These are phyloP conservation scores for Lachancea cidri DNA, from an alignment of 805 yeast genomes.

Conservation along the genomic window DNA sequence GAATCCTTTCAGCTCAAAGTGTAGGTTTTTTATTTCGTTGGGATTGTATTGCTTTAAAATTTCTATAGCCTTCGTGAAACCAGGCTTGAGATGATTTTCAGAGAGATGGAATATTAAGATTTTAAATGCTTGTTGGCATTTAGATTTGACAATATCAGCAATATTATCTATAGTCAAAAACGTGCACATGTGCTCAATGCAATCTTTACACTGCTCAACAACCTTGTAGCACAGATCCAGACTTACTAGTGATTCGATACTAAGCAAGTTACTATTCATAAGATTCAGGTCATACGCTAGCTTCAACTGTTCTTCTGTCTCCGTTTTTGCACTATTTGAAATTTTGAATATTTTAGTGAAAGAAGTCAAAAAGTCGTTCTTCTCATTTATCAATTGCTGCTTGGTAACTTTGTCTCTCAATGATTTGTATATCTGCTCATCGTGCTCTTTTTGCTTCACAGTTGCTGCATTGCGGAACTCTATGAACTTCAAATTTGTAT, in stretches of 20 bases:
- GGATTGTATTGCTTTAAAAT: constrained; percentile 73
- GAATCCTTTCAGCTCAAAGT: constrained; percentile 28
- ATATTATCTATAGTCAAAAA: constrained; percentile 36
- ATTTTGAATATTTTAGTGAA: constrained; percentile 58
- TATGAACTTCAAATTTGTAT: constrained; percentile 22
- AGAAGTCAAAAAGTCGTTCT: constrained; percentile 55
- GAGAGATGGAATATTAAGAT: constrained; percentile 60
- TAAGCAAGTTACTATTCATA: constrained; percentile 66
- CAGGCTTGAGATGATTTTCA: constrained; percentile 70
- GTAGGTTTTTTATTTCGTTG: constrained; percentile 31
- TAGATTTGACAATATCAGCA: constrained; percentile 26
- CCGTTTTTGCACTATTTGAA: constrained; percentile 25
- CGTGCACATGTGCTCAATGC: constrained; percentile 53
- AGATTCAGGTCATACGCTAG: constrained; percentile 78
- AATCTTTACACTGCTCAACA: constrained; percentile 60
- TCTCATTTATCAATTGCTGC: constrained; percentile 32
- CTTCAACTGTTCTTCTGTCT: constrained; percentile 39
- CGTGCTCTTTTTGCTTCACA: constrained; percentile 35
- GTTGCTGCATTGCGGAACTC: constrained; percentile 23
- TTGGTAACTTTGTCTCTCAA: constrained; percentile 36
- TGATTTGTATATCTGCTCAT: constrained; percentile 40
- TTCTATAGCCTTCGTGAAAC: constrained; percentile 74
- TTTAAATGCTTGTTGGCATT: constrained; percentile 60
- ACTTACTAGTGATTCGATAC: constrained; percentile 70
- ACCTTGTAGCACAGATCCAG: constrained; percentile 72